Conservation (phyloP, 225 moss, liverwort and hornwort species). For the Sphagnum contortum region DNA sequence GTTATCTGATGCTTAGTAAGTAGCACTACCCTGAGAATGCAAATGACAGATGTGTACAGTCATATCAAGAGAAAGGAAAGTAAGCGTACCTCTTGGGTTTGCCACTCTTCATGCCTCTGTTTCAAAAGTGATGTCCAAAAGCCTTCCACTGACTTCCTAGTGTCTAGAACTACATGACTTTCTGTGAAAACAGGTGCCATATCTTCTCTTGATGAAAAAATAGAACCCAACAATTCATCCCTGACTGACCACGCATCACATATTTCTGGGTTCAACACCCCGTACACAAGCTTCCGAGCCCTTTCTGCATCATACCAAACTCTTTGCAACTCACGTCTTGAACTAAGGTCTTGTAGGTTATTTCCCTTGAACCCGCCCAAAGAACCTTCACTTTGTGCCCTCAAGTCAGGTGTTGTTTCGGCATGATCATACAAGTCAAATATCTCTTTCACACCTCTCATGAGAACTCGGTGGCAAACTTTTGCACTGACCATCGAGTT, state of each 20-base stretch:
- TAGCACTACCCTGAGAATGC: too few species aligned
- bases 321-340: conserved; percentile 28
- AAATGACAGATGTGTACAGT: too few species aligned
- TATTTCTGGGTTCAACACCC: conserved; percentile 25
- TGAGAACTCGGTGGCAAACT: conserved; percentile 46
- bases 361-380: too few species aligned
- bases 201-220: conserved; percentile 39
- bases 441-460: conserved; percentile 44
- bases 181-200: conserved; percentile 34
- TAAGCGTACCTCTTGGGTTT: conserved; percentile 35
- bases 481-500: conserved; percentile 28
- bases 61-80: too few species aligned
- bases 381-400: too few species aligned
- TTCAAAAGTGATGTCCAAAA: conserved; percentile 46
- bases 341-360: conserved; percentile 11
- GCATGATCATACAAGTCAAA: conserved; percentile 24
- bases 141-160: conserved; percentile 25
- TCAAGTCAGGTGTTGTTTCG: too few species aligned
- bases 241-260: conserved; percentile 12
- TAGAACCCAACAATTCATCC: conserved; percentile 29
- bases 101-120: conserved; percentile 45
- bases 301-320: conserved; percentile 25
- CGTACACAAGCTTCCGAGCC: conserved; percentile 25
- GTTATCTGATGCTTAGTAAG: too few species aligned
- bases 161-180: conserved; percentile 20